These are phyloP conservation scores for Cinchona pubescens DNA, from an alignment of 257 asterid species.

Conservation along the genomic window DNA sequence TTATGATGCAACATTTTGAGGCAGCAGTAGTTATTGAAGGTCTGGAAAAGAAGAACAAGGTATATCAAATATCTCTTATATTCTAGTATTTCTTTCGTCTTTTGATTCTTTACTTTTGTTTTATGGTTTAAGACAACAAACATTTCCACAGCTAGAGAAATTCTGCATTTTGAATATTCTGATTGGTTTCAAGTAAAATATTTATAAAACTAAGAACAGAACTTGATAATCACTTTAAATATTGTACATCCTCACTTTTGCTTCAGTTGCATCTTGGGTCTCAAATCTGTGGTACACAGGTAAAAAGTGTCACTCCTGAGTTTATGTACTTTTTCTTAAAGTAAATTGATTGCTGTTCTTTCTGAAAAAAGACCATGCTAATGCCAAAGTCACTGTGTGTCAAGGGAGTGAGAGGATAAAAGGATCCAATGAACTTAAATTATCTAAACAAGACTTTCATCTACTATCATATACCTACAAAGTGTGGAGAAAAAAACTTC, in stretches of 20 bases:
- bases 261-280: neutral
- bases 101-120: neutral
- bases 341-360: neutral
- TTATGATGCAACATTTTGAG: slow-evolving; percentile 76
- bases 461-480: neutral
- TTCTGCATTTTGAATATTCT: neutral
- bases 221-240: neutral
- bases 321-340: neutral
- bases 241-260: neutral
- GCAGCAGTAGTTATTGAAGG: slow-evolving; percentile 95
- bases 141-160: neutral
- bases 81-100: slow-evolving; percentile 1
- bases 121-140: neutral
- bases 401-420: neutral
- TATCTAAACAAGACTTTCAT: neutral
- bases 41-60: slow-evolving; percentile 87
- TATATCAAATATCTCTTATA: slow-evolving; percentile 17
- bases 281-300: neutral
- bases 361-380: neutral
- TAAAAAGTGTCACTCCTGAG: neutral
- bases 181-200: neutral
- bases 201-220: neutral
- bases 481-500: neutral
- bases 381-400: neutral
- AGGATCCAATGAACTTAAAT: neutral